Base-by-base conservation (phyloP, 805 yeast genomes). In the Grigorovia jiainica region DNA sequence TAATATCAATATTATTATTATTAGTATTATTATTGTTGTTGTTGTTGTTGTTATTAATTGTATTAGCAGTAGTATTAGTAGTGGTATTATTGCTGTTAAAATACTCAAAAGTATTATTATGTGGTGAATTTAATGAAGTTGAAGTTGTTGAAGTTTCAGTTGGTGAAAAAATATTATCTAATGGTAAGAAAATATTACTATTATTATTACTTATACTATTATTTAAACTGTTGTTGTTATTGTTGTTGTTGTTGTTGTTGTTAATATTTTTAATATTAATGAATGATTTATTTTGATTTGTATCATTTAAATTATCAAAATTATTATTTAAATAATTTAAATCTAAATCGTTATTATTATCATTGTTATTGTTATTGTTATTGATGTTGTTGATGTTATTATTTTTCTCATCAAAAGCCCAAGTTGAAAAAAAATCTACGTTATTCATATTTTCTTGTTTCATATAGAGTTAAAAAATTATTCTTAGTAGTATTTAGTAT, bases 51-150 rank as follows among this genome's bases (percentile, higher is more conserved):
- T 36, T 18, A 15, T n/a, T 13, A 24, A 36, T 24, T 13, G 31
- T 13, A 17, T 24, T 23, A 23, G 30, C 17, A 23, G 21, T 21
- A n/a, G n/a, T 23, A 15, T 7, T 35, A 17, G 38, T 19, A 18
- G 11, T 7, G 35, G 13, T 17, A 32, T 32, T 32, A 15, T 21
- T n/a, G 21, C 15, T 34, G 16, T 21, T 34, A 13, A 34, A 34
- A 34, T 20, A 19, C 5, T 19, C 36, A 20, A 20, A 20, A 20
- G 15, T 19, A 13, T 34, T 19, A 13, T 34, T 34, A 8, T n/a
- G 36, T 20, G 39, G 39, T 2, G 39, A 36, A n/a, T 36, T 31
- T 13, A 36, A 18, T 2, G 39, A 36, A 11, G 39, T 24, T 3
- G 38, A 36, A 17, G 39, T 18, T 17, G 33, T 27, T 3, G 39